Evolutionary conservation across 2,329 filamentous ascomycete genomes (phyloP).

Genomic region (Hypoxylon sp.): DNA sequence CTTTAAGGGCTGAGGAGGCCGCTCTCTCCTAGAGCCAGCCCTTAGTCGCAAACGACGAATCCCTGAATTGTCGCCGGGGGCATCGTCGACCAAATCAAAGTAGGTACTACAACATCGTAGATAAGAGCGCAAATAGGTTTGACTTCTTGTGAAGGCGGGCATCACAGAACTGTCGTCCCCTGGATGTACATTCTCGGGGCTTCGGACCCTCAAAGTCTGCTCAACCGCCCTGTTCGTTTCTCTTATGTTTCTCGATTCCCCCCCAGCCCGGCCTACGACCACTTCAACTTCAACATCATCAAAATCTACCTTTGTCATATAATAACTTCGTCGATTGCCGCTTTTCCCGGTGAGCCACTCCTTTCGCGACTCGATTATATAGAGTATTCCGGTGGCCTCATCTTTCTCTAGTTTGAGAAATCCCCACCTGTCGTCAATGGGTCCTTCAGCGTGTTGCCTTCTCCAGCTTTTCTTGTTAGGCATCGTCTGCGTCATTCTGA

Average conservation of each 20-base stretch:
- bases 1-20: slow-evolving; percentile 38
- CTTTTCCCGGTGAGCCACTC: slow-evolving; percentile 68
- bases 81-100: slow-evolving; percentile 66
- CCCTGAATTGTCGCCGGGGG: slow-evolving; percentile 47
- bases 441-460: slow-evolving; percentile 72
- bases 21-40: slow-evolving; percentile 55
- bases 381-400: slow-evolving; percentile 64
- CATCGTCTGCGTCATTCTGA: slow-evolving; percentile 51
- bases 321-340: slow-evolving; percentile 71
- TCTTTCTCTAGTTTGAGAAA: slow-evolving; percentile 69
- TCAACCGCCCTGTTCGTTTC: slow-evolving; percentile 12
- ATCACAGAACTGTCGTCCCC: slow-evolving; percentile 54
- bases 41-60: slow-evolving; percentile 57
- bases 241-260: slow-evolving; percentile 7
- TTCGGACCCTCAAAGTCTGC: slow-evolving; percentile 42
- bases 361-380: slow-evolving; percentile 72
- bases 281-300: slow-evolving; percentile 32
- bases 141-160: slow-evolving; percentile 59
- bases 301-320: slow-evolving; percentile 64
- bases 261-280: too few relatives aligned
- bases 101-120: slow-evolving; percentile 61
- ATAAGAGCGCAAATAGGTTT: slow-evolving; percentile 65
- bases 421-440: slow-evolving; percentile 78
- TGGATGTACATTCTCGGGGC: slow-evolving; percentile 57
- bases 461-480: slow-evolving; percentile 66